phyloP scores from a whole-genome alignment of 2,329 filamentous ascomycete species.

The Monilinia fructicola region DNA sequence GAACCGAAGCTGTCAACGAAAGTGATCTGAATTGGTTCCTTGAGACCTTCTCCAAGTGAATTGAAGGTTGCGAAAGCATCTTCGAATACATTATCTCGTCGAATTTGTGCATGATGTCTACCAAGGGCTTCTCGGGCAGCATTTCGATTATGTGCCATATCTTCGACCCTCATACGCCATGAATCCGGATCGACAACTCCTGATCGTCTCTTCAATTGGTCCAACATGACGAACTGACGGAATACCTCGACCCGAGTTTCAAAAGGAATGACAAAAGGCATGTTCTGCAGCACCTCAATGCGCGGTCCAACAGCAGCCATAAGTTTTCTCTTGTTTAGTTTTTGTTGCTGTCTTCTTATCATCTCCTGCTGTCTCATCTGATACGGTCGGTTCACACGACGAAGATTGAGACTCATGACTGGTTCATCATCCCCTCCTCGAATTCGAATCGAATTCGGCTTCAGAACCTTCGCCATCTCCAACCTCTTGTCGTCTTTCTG shows the following conservation, averaged over 20 bases:
- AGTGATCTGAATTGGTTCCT: slow-evolving; percentile 94
- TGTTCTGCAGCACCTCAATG: slow-evolving; percentile 87
- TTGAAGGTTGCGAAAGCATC: slow-evolving; percentile 88
- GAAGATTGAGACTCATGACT: slow-evolving; percentile 43
- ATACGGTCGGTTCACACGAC: slow-evolving; percentile 60
- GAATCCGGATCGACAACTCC: slow-evolving; percentile 70
- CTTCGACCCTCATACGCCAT: slow-evolving; percentile 63
- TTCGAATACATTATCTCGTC: slow-evolving; percentile 74
- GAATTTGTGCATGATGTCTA: slow-evolving; percentile 76
- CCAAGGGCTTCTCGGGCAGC: slow-evolving; percentile 45
- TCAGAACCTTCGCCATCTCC: slow-evolving; percentile 53
- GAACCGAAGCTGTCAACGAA: slow-evolving; percentile 90
- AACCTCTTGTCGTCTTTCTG: slow-evolving; percentile 72
- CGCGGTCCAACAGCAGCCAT: slow-evolving; percentile 80
- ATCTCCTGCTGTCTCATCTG: slow-evolving; percentile 62
- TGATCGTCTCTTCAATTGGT: slow-evolving; percentile 72
- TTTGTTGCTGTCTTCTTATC: slow-evolving; percentile 62
- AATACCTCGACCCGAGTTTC: slow-evolving; percentile 89
- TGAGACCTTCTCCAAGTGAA: slow-evolving; percentile 74
- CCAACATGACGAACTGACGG: slow-evolving; percentile 82
- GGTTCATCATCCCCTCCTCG: slow-evolving; percentile 46
- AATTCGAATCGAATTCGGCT: slow-evolving; percentile 41
- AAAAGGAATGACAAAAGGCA: slow-evolving; percentile 97
- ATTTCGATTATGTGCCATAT: slow-evolving; percentile 27
- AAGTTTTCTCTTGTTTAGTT: slow-evolving; percentile 66